These are phyloP conservation scores for Haplosporangium sp. DNA, from an alignment of 371 early-diverging fungal genomes.

Conservation along the genomic window DNA sequence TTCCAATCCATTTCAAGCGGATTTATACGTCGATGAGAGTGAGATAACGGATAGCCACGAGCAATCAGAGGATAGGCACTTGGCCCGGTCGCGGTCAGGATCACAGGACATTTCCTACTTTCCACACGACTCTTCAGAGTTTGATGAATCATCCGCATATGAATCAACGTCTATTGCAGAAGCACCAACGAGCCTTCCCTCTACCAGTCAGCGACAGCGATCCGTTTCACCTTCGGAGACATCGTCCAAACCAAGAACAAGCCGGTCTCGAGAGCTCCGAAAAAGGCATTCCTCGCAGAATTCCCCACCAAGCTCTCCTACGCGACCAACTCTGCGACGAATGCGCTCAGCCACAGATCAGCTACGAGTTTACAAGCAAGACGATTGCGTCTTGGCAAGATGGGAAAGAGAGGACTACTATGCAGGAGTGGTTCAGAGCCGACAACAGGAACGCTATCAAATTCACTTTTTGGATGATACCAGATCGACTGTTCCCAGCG, in stretches of 20 bases:
- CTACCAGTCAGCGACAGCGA: background rate
- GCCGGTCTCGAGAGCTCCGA: slow-evolving; percentile 18
- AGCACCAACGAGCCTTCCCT: background rate
- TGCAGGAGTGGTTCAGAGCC: slow-evolving; percentile 20
- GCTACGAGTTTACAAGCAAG: slow-evolving; percentile 17
- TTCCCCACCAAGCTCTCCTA: slow-evolving; percentile 4
- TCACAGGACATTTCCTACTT: slow-evolving; percentile 38
- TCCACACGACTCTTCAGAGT: slow-evolving; percentile 20
- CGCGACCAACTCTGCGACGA: slow-evolving; percentile 23
- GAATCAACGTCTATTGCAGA: background rate
- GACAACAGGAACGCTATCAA: slow-evolving; percentile 9
- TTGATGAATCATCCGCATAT: slow-evolving; percentile 1
- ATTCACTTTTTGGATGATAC: slow-evolving; percentile 34
- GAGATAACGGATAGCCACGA: background rate
- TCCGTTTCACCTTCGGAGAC: background rate
- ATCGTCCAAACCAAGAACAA: slow-evolving; percentile 12
- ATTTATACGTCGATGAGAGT: slow-evolving; percentile 12
- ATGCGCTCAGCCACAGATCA: slow-evolving; percentile 13
- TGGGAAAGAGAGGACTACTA: slow-evolving; percentile 25
- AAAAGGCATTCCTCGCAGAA: slow-evolving; percentile 8
- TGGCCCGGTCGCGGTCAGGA: slow-evolving; percentile 18
- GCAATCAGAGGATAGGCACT: background rate
- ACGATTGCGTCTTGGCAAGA: slow-evolving; percentile 41
- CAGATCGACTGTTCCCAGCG: background rate
- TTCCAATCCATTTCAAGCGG: background rate